Evolutionary conservation across 352 stramenopile genomes (phyloP).

Genomic region (Nothophytophthora sp.): DNA sequence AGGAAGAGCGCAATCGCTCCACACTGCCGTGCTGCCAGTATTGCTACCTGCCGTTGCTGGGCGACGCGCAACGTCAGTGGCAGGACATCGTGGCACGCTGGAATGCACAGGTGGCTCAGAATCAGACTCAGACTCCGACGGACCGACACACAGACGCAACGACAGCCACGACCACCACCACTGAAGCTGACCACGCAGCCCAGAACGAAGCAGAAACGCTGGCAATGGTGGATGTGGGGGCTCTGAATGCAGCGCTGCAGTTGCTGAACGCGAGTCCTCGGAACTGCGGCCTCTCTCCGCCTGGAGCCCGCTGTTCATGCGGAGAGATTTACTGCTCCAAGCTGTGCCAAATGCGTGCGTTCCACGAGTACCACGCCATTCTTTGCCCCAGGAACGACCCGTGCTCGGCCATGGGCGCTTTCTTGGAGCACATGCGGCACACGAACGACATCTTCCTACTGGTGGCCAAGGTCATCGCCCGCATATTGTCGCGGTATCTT

Average conservation of each 20-base stretch:
- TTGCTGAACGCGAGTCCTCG: conserved; percentile 43
- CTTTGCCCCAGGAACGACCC: conserved; percentile 69
- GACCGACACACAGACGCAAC: conserved; percentile 6
- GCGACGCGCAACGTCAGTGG: conserved; percentile 53
- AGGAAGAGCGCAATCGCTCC: conserved; percentile 53
- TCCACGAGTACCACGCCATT: conserved; percentile 74
- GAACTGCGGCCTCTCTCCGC: conserved; percentile 46
- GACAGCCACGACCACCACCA: conserved; percentile 4
- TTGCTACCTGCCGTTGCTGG: conserved; percentile 69
- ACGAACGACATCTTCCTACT: conserved; percentile 94
- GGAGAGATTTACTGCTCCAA: conserved; percentile 88
- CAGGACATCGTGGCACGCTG: conserved; percentile 37
- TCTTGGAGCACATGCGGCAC: conserved; percentile 68
- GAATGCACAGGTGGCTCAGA: conserved; percentile 8
- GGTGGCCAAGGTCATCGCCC: conserved; percentile 83
- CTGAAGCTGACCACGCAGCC: too few species aligned
- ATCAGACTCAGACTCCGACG: conserved; percentile 1
- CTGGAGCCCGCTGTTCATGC: conserved; percentile 49
- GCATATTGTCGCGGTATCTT: conserved; percentile 60
- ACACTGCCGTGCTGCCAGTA: conserved; percentile 60
- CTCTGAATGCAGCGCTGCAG: conserved; percentile 46
- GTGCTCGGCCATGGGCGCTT: conserved; percentile 64
- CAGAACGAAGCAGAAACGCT: neutral
- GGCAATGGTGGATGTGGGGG: conserved; percentile 18
- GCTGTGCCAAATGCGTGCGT: conserved; percentile 66